Conservation (phyloP, 139 green algal species). For the Ulvella scutata region DNA sequence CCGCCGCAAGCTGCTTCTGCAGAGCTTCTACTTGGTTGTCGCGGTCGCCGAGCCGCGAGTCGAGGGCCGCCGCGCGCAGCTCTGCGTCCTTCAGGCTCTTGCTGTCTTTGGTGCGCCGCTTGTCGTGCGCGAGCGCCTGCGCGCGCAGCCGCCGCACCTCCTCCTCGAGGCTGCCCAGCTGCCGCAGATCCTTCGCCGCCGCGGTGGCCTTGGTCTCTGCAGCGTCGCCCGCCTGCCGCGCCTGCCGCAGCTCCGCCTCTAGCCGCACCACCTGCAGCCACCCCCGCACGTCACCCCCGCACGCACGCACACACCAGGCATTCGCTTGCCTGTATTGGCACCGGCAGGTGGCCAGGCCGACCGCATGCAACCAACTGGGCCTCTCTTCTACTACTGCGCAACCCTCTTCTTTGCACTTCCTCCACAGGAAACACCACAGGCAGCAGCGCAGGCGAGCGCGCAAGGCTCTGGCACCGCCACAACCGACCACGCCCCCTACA, state of each 20-base stretch:
- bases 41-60: conserved; percentile 14
- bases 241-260: neutral
- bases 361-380: too few species aligned
- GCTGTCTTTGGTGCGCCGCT: conserved; percentile 5
- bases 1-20: conserved; percentile 22
- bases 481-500: too few species aligned
- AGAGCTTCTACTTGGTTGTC: conserved; percentile 25
- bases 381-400: too few species aligned
- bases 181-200: conserved; percentile 6
- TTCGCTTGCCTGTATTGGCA: too few species aligned
- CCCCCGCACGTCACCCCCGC: too few species aligned
- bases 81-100: conserved; percentile 24
- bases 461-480: too few species aligned
- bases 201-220: neutral
- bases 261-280: conserved; percentile 6
- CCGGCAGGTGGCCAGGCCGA: too few species aligned
- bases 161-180: conserved; percentile 29
- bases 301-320: too few species aligned
- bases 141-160: conserved; percentile 24
- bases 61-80: neutral
- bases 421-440: too few species aligned
- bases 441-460: too few species aligned
- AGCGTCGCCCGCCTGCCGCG: neutral
- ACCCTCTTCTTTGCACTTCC: too few species aligned
- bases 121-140: conserved; percentile 11